Base-by-base conservation (phyloP, 306 rosid genomes). In the Coriaria nepalensis region DNA sequence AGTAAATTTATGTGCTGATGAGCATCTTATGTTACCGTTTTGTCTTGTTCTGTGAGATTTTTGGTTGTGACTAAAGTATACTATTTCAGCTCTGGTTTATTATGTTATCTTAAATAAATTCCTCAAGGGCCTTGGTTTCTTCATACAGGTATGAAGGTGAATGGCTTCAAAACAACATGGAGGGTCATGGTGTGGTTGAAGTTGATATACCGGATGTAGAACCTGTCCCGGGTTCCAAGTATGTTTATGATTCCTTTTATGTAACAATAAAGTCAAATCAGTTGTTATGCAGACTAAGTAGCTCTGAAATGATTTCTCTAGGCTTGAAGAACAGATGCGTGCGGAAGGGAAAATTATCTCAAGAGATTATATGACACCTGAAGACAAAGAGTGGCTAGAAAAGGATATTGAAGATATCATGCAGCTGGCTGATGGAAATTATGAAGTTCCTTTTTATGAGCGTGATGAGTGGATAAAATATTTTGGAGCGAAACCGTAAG, bases 181-280 rank as follows among this genome's bases (percentile, higher is more conserved):
- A 81, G 68, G 98, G 98, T 52, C 95, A 90, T 54, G 98, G 94
- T 36, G 87, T 90, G 55, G 67, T 81, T 70, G 98, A 90, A 73
- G 94, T 90, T 59, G 94, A 81, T 63, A 77, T 90, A 50, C 97
- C 97, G 43, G 92, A 67, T 49, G 64, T 71, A 52, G 94, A 90
- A 60, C 97, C 97, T 59, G 62, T 50, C 33, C 94, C 95, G n/a
- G 97, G 95, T 56, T 90, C 95, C 73, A 59, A 65, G 95, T 90
- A 79, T 55, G 92, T 63, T 53, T 35, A 46, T 64, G 49, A 43
- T 43, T 20, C 29, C 29, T 20, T 20, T 20, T 20, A 20, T 20
- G 29, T 20, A 20, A 20, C 29, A 20, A 20, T 20, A 20, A 20
- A 20, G 29, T 20, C 29, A 20, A 1, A 20, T 20, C 29, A 20